phyloP scores from a whole-genome alignment of 2,329 filamentous ascomycete species.

The Pseudopithomyces maydicus region DNA sequence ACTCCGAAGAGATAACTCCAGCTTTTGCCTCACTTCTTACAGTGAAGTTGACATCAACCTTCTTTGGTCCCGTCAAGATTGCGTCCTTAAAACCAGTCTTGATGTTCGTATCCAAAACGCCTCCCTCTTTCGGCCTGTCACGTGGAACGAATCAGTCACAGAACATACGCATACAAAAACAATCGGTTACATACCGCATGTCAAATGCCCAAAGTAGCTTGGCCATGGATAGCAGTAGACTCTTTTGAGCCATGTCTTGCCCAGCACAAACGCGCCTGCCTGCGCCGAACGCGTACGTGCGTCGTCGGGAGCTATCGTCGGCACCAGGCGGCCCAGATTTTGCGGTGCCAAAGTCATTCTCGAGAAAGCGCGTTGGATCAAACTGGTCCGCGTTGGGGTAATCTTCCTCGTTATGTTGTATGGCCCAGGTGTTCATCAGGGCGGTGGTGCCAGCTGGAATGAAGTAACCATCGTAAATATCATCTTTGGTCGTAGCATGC shows the following conservation, averaged over 20 bases:
- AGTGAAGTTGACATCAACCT: background rate
- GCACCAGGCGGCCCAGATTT: background rate
- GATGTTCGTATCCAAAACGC: background rate
- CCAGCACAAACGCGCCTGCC: conserved; percentile 14
- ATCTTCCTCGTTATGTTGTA: conserved; percentile 38
- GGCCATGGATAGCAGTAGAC: conserved; percentile 8
- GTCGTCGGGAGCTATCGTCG: conserved; percentile 1
- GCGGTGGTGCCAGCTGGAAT: conserved; percentile 49
- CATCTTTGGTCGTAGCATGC: conserved; percentile 51
- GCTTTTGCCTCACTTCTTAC: background rate
- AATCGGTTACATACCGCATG: background rate
- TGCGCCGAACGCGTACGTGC: conserved; percentile 13
- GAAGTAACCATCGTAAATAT: conserved; percentile 46
- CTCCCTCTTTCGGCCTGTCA: background rate
- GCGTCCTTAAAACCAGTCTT: conserved; percentile 1
- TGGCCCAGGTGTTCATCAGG: conserved; percentile 45
- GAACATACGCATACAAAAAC: background rate
- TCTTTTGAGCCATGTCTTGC: conserved; percentile 10
- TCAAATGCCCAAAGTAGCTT: conserved; percentile 14
- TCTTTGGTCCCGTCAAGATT: conserved; percentile 2
- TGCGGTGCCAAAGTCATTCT: background rate
- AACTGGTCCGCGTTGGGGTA: conserved; percentile 23
- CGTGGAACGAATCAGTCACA: background rate
- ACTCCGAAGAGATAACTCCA: background rate
- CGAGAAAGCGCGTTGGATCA: conserved; percentile 13